A percentile compares a stretch with the other conserved stretches of the same genome.
Evolutionary conservation across 2,329 filamentous ascomycete genomes (phyloP).

Genomic region (Fusarium bactridioides): DNA sequence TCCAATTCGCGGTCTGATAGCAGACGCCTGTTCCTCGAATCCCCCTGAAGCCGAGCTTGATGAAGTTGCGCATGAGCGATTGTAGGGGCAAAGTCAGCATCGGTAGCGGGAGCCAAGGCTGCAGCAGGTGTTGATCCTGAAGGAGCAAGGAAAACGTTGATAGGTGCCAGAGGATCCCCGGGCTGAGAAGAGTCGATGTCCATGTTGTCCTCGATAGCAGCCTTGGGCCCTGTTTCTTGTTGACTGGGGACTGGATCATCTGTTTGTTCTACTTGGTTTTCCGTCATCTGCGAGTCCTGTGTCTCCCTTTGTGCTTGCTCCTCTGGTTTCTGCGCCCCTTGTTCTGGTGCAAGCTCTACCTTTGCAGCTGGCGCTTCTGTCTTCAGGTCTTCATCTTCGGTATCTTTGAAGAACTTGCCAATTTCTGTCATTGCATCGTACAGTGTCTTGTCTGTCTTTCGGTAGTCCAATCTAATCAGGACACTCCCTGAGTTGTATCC

Average conservation of each 20-base stretch:
- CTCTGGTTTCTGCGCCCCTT: constrained; percentile 12
- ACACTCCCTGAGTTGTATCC: constrained; percentile 87
- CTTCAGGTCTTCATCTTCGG: constrained; percentile 44
- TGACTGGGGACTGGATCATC: not conserved
- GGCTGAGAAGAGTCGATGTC: constrained; percentile 30
- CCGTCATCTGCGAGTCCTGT: constrained; percentile 37
- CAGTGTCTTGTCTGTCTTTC: constrained; percentile 77
- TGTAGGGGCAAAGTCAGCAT: constrained; percentile 78
- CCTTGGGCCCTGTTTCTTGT: not conserved
- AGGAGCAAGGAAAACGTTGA: constrained; percentile 82
- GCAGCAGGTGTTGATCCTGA: constrained; percentile 77
- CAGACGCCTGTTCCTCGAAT: constrained; percentile 76
- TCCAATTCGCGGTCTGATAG: constrained; percentile 84
- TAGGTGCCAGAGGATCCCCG: constrained; percentile 55
- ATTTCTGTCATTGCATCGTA: constrained; percentile 89
- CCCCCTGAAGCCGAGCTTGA: constrained; percentile 70
- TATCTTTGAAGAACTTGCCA: constrained; percentile 72
- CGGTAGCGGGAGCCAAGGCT: constrained; percentile 70
- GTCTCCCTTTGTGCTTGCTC: constrained; percentile 13
- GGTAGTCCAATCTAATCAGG: constrained; percentile 80
- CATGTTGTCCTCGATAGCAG: constrained; percentile 23
- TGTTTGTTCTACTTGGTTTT: constrained; percentile 15
- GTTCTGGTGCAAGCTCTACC: constrained; percentile 4
- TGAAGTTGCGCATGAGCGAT: constrained; percentile 79
- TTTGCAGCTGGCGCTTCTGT: constrained; percentile 4